These are phyloP conservation scores for Ophiocordyceps sinensis DNA, from an alignment of 2,329 filamentous ascomycete genomes.

Conservation along the genomic window DNA sequence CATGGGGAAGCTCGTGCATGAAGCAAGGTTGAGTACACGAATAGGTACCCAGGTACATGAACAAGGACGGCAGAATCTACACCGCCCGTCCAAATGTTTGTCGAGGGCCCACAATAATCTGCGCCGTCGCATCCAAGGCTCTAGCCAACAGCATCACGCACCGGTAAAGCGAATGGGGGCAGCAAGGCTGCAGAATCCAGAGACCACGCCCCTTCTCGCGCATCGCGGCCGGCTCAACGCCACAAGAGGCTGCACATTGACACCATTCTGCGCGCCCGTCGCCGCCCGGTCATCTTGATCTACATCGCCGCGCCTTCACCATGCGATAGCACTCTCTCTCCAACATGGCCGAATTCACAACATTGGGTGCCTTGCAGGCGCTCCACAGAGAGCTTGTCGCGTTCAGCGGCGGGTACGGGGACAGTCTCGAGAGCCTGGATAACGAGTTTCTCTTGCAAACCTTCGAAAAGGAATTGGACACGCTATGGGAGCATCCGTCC, in stretches of 20 bases:
- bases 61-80: conserved; percentile 18
- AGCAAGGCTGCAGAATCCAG: too few species aligned
- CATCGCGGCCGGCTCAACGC: too few species aligned
- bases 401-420: conserved; percentile 52
- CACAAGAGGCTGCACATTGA: too few species aligned
- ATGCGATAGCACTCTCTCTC: conserved; percentile 31
- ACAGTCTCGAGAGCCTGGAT: conserved; percentile 50
- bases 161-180: too few species aligned
- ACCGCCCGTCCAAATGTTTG: conserved; percentile 17
- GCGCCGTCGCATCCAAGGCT: conserved; percentile 5
- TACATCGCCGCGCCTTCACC: conserved; percentile 8
- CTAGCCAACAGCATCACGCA: conserved; percentile 4
- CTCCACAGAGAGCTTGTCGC: conserved; percentile 76
- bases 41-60: not conserved
- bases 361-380: conserved; percentile 63
- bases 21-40: not conserved
- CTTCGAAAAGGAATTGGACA: conserved; percentile 58
- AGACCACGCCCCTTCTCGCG: too few species aligned
- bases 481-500: conserved; percentile 57
- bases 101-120: conserved; percentile 10
- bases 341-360: conserved; percentile 58
- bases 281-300: not conserved
- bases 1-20: too few species aligned
- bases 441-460: conserved; percentile 55
- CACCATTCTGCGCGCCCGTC: not conserved